Conservation (phyloP, 2,329 filamentous ascomycete genomes). For the Verticillium alfalfae region DNA sequence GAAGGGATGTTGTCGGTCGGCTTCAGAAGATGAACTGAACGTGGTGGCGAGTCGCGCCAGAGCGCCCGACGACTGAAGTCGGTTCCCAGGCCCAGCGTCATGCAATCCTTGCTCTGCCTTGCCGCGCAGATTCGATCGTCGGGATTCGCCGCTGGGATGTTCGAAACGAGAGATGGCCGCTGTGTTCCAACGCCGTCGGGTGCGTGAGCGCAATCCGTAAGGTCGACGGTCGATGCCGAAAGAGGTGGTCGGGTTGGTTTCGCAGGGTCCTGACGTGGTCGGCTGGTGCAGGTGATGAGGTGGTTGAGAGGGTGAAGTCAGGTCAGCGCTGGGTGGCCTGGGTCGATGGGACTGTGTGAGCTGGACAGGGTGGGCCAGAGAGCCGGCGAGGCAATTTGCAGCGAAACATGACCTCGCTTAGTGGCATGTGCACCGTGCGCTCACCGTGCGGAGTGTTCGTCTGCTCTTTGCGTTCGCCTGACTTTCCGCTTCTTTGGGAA, state of each 20-base stretch:
- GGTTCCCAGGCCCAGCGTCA: slow-evolving; percentile 26
- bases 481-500: slow-evolving; percentile 5
- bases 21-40: slow-evolving; percentile 13
- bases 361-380: slow-evolving; percentile 11
- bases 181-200: not conserved
- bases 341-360: slow-evolving; percentile 3
- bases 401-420: slow-evolving; percentile 5
- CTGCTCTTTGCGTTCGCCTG: not conserved
- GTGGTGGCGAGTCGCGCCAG: slow-evolving; percentile 28
- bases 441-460: not conserved
- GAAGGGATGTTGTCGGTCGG: slow-evolving; percentile 4
- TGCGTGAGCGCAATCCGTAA: not conserved
- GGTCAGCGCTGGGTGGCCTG: slow-evolving; percentile 9
- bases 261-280: not conserved
- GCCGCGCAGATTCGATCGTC: slow-evolving; percentile 1
- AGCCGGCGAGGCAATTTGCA: slow-evolving; percentile 11
- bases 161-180: not conserved
- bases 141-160: not conserved
- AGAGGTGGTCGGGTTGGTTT: not conserved
- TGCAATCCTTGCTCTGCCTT: slow-evolving; percentile 16
- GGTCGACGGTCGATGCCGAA: not conserved
- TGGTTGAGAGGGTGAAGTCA: slow-evolving; percentile 13
- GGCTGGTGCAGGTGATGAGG: not conserved
- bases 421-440: not conserved
- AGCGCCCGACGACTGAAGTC: slow-evolving; percentile 28